A percentile compares a stretch with the other conserved stretches of the same genome.
Conservation (phyloP, 345 rosid species). For the Kernera saxatilis region DNA sequence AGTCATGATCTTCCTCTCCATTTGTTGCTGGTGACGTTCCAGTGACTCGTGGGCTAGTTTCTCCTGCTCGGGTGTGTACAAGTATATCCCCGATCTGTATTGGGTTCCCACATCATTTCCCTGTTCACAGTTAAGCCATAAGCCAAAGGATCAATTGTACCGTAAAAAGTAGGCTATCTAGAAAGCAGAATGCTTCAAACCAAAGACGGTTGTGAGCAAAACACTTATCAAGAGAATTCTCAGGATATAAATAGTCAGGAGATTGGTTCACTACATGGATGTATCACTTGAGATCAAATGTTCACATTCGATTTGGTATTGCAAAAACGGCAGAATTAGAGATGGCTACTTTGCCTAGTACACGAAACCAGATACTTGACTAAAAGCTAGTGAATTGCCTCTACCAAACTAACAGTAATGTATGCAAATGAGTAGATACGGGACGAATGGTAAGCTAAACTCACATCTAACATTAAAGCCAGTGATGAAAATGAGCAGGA, state of each 20-base stretch:
- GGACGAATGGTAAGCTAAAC: neutral
- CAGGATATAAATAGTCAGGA: neutral
- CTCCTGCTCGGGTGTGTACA: constrained; percentile 82
- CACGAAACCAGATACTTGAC: neutral
- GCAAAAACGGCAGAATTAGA: neutral
- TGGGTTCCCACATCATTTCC: constrained; percentile 92
- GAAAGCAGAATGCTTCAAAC: neutral
- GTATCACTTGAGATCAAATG: neutral
- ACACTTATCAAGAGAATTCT: neutral
- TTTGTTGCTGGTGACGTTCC: constrained; percentile 55
- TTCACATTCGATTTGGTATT: neutral
- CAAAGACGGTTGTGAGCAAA: neutral
- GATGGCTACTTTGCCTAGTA: neutral
- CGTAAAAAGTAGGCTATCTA: neutral
- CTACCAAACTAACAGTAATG: neutral
- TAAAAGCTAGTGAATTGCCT: neutral
- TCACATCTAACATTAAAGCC: neutral
- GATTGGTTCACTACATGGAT: neutral
- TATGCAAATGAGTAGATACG: neutral
- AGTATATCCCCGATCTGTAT: constrained; percentile 84
- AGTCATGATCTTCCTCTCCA: constrained; percentile 66
- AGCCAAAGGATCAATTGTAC: neutral
- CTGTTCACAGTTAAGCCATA: constrained; percentile 32
- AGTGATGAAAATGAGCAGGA: neutral
- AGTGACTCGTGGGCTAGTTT: constrained; percentile 57